Evolutionary conservation across 1,284 basidiomycete genomes (phyloP), one percentile per base, ranked within the genome.

Genomic region (Melanopsichium pennsylvanicum): DNA sequence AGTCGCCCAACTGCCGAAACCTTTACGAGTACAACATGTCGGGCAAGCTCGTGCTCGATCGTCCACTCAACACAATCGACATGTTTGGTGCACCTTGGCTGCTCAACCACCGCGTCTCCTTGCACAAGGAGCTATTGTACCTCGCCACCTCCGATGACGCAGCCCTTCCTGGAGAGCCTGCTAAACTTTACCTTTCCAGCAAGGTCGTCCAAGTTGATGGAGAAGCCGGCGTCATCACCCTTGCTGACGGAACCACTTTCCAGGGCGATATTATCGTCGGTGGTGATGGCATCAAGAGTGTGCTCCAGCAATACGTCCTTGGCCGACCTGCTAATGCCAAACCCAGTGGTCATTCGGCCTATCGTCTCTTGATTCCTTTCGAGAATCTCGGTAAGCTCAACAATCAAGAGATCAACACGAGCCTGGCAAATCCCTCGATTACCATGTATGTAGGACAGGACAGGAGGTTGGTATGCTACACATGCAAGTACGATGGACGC

Each of bases 261-360:
- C 15, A 51, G 3, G 76, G 56, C 6, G 80, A 81, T 42, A 39
- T 76, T 11, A 45, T 81, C 22, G 54, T 81, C 26, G 80, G 68
- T 4, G 78, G 78, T 11, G 81, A 82, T 36, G 81, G 81, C 2
- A 78, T 80, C 42, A 68, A 66, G 33, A 85, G 83, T 6, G 44
- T 82, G 16, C 80, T 77, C 22, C 81, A 84, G 19, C 64, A 77
- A 41, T 49, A 80, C 15, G 70, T 84, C 23, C 60, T 81, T 22
- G 66, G 70, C 13, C 48, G 62, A 13, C 21, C 49, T 18, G 42
- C 62, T 27, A 31, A 15, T 19, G 69, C 77, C 16, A 35, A 44
- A 16, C 74, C 74, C 5, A 73, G 75, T 0, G 68, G 72, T 4
- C 72, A 79, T 52, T 70, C 67, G 5, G 79, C 76, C 8, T 81